A percentile compares a stretch with the other conserved stretches of the same genome.
Evolutionary conservation across 164 flowering plant species (phyloP).

Genomic region (Nymphaea colorata): DNA sequence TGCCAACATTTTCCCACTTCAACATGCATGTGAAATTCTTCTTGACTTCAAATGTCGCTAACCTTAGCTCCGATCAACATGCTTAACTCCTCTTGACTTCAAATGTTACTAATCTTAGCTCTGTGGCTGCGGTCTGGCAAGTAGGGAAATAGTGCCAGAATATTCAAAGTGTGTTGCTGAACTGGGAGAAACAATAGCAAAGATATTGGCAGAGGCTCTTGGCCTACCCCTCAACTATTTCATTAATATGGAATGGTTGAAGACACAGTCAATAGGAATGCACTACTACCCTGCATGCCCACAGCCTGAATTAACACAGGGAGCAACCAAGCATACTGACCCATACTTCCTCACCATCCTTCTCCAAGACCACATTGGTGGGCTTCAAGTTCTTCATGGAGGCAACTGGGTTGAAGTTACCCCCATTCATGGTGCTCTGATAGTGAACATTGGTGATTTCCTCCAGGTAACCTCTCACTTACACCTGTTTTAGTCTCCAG

Average conservation of each 20-base stretch:
- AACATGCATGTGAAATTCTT: no score
- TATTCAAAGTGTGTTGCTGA: conserved; percentile 4
- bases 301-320: conserved; percentile 16
- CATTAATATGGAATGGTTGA: conserved; percentile 8
- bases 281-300: conserved; percentile 27
- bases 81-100: neutral
- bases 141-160: conserved; percentile 13
- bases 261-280: conserved; percentile 4
- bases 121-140: neutral
- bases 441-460: conserved; percentile 19
- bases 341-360: conserved; percentile 19
- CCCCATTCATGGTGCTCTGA: conserved; percentile 17
- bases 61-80: no score
- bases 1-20: no score
- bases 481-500: neutral
- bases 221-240: conserved; percentile 21
- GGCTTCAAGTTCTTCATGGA: conserved; percentile 19
- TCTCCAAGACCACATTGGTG: conserved; percentile 19
- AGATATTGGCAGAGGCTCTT: conserved; percentile 23
- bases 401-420: conserved; percentile 18
- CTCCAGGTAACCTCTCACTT: conserved; percentile 9
- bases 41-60: no score
- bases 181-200: conserved; percentile 13
- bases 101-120: neutral
- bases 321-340: conserved; percentile 20